Percentiles rank a stretch among this genome's conserved stretches.
Conservation (phyloP, 768 basidiomycete genomes). For the Gautieria morchelliformis region DNA sequence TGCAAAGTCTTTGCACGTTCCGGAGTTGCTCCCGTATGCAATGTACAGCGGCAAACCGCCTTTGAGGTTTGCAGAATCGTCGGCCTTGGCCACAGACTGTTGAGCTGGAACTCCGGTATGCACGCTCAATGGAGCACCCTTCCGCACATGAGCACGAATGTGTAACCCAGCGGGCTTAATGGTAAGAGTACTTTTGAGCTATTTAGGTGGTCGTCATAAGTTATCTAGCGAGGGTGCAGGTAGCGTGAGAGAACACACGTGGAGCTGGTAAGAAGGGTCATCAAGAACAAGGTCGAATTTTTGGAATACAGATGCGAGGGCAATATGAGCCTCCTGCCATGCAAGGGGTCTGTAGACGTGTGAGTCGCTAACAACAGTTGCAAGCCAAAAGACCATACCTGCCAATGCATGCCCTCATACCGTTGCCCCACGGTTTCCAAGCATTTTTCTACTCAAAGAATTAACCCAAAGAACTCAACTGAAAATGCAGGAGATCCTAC, state of each 20-base stretch:
- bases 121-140: conserved; percentile 3
- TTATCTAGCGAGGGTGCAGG: neutral
- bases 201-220: neutral
- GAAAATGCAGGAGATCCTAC: conserved; percentile 16
- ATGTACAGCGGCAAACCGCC: conserved; percentile 25
- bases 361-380: conserved; percentile 17
- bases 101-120: conserved; percentile 9
- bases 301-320: conserved; percentile 32
- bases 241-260: conserved; percentile 6
- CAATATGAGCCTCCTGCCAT: conserved; percentile 37
- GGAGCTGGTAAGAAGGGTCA: conserved; percentile 34
- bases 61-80: neutral
- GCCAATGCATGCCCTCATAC: conserved; percentile 18
- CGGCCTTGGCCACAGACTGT: conserved; percentile 6
- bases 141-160: conserved; percentile 31
- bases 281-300: conserved; percentile 35
- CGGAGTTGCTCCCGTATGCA: conserved; percentile 40
- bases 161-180: conserved; percentile 36
- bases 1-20: conserved; percentile 39
- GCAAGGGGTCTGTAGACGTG: conserved; percentile 35
- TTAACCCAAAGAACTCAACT: neutral
- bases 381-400: neutral
- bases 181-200: conserved; percentile 24
- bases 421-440: conserved; percentile 31
- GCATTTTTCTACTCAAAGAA: conserved; percentile 25